These are phyloP conservation scores for Halophytophthora polymorphica DNA, from an alignment of 352 stramenopile genomes.

Conservation along the genomic window DNA sequence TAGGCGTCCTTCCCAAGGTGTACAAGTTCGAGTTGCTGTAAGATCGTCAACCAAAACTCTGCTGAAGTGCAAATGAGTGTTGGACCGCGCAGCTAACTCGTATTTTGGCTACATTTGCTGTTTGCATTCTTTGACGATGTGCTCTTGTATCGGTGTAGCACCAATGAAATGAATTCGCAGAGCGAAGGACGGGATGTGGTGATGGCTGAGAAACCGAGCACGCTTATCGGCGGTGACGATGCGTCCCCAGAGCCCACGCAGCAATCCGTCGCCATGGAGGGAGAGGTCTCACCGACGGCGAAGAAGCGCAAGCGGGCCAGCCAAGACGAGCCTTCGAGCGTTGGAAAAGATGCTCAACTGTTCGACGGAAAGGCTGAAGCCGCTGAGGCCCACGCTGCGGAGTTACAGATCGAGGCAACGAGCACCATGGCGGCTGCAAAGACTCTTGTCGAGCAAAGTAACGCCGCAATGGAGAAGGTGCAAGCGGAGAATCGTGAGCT, in stretches of 20 bases:
- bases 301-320: slow-evolving; percentile 28
- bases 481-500: slow-evolving; percentile 12
- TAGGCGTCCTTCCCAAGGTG: slow-evolving; percentile 37
- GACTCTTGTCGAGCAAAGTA: slow-evolving; percentile 18
- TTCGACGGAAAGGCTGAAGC: slow-evolving; percentile 9
- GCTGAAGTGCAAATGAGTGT: background rate
- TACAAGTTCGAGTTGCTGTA: slow-evolving; percentile 74
- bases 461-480: slow-evolving; percentile 24
- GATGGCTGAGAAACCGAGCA: slow-evolving; percentile 13
- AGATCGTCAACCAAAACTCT: slow-evolving; percentile 14
- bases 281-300: slow-evolving; percentile 14
- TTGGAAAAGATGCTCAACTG: slow-evolving; percentile 14
- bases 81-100: no score
- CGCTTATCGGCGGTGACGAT: slow-evolving; percentile 22
- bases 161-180: background rate
- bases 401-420: slow-evolving; percentile 11
- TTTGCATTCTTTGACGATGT: background rate
- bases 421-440: slow-evolving; percentile 7
- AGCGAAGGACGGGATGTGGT: slow-evolving; percentile 8
- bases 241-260: slow-evolving; percentile 21
- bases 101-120: background rate
- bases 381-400: slow-evolving; percentile 5
- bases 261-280: background rate
- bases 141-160: background rate
- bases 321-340: slow-evolving; percentile 10